Base-by-base conservation (phyloP, 176 grass and related monocot species). In the Themeda triandra region DNA sequence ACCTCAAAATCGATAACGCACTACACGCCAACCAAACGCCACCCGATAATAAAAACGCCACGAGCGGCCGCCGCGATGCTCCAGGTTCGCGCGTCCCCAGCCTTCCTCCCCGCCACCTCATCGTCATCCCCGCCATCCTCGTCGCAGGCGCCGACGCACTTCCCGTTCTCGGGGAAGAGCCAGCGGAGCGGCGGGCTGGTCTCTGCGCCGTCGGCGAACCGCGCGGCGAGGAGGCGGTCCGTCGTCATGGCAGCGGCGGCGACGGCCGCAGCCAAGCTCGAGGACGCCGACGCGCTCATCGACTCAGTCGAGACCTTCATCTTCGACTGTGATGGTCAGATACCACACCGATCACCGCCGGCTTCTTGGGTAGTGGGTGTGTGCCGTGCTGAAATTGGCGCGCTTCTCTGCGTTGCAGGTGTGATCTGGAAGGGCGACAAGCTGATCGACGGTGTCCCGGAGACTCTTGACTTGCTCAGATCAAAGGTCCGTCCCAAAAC, bases 401-500 rank as follows among this genome's bases (percentile, higher is more conserved):
- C 37, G 67, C 12, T 46, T 42, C 68, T 21, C 4, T 58, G 14
- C 82, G 21, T 24, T 69, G 66, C 37, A 98, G 93, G 96, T 33
- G 93, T 98, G 79, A 95, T 95, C 15, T 98, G 96, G 93, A 98
- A 98, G 90, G 96, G 93, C 0, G 93, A 98, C 77, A 98, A 92
- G 76, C 86, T 95, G 87, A 98, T 98, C 82, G 96, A 95, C 6
- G 93, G 91, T 14, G 93, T 95, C 48, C 93, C 91, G 5, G 89
- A 95, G 67, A 98, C 93, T 39, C 96, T 98, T 33, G 93, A 98
- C 83, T 66, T 98, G 77, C 91, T 98, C 64, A 77, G 93, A 87
- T 88, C 96, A 73, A 98, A 94, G 85, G 96, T 92, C 13, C 31
- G 80, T 62, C 4, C 45, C 12, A 31, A 49, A 49, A 24, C 33